Evolutionary conservation across 306 rosid genomes (phyloP).

Genomic region (Corylus americana): DNA sequence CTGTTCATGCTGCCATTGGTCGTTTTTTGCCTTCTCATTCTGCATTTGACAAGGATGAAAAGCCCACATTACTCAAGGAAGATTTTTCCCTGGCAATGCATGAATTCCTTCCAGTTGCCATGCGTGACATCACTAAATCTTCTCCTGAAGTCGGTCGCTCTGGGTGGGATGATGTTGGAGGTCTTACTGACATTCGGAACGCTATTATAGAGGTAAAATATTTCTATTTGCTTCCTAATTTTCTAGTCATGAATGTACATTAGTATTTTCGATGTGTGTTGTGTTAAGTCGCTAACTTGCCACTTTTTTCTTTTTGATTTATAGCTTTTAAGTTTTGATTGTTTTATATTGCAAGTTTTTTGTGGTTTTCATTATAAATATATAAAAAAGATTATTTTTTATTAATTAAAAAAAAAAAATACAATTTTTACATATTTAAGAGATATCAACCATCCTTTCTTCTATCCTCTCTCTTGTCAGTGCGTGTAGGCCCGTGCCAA

Average conservation of each 20-base stretch:
- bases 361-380: background rate
- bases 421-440: too few relatives aligned
- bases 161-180: slow-evolving; percentile 99
- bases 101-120: slow-evolving; percentile 89
- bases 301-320: background rate
- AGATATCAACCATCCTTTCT: too few relatives aligned
- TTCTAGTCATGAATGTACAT: background rate
- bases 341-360: background rate
- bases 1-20: slow-evolving; percentile 82
- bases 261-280: background rate
- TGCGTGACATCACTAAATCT: slow-evolving; percentile 86
- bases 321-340: background rate
- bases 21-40: slow-evolving; percentile 62
- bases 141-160: slow-evolving; percentile 74
- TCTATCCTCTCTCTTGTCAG: too few relatives aligned
- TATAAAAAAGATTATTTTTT: background rate
- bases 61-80: slow-evolving; percentile 60
- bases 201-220: slow-evolving; percentile 73
- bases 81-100: slow-evolving; percentile 91
- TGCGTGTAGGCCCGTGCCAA: too few relatives aligned
- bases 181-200: slow-evolving; percentile 79
- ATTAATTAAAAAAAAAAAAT: too few relatives aligned
- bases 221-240: background rate
- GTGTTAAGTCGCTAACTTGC: background rate
- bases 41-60: slow-evolving; percentile 43